Percentiles rank a stretch among this genome's conserved stretches.
Evolutionary conservation across 202 grass and related monocot species (phyloP).

Genomic region (Brachypodium distachyon): DNA sequence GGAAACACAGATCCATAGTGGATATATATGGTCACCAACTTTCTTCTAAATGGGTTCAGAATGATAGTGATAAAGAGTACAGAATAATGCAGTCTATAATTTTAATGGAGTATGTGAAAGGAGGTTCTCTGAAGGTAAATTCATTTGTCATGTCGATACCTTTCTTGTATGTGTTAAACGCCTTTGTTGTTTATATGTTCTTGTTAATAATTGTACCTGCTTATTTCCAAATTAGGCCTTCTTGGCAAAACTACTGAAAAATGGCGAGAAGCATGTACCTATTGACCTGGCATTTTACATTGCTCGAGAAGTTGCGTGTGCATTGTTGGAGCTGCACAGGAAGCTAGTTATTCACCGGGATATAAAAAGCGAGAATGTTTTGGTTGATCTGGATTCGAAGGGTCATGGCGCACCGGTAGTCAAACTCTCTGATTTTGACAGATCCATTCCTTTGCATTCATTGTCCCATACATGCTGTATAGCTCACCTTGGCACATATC

Average conservation of each 20-base stretch:
- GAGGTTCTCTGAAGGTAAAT: slow-evolving; percentile 85
- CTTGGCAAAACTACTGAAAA: slow-evolving; percentile 55
- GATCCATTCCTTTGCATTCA: slow-evolving; percentile 65
- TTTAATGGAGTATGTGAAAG: slow-evolving; percentile 91
- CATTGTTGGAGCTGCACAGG: slow-evolving; percentile 67
- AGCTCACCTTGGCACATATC: slow-evolving; percentile 67
- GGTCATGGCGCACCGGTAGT: slow-evolving; percentile 40
- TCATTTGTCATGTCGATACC: not conserved
- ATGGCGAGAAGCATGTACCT: slow-evolving; percentile 67
- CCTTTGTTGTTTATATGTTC: not conserved
- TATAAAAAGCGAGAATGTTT: slow-evolving; percentile 93
- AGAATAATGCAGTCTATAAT: slow-evolving; percentile 80
- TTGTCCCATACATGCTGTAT: slow-evolving; percentile 91
- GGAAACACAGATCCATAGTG: slow-evolving; percentile 80
- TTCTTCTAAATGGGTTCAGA: slow-evolving; percentile 83
- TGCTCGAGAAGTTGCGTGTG: slow-evolving; percentile 72
- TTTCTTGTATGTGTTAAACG: not conserved
- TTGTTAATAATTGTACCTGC: not conserved
- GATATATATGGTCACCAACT: slow-evolving; percentile 92
- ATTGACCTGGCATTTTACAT: slow-evolving; percentile 67
- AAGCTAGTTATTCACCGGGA: slow-evolving; percentile 95
- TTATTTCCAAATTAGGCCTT: slow-evolving; percentile 45
- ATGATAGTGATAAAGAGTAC: slow-evolving; percentile 56
- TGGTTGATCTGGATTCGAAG: slow-evolving; percentile 61
- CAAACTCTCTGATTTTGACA: slow-evolving; percentile 94